Evolutionary conservation across 2,329 filamentous ascomycete genomes (phyloP).

Genomic region (Penicillium hordei): DNA sequence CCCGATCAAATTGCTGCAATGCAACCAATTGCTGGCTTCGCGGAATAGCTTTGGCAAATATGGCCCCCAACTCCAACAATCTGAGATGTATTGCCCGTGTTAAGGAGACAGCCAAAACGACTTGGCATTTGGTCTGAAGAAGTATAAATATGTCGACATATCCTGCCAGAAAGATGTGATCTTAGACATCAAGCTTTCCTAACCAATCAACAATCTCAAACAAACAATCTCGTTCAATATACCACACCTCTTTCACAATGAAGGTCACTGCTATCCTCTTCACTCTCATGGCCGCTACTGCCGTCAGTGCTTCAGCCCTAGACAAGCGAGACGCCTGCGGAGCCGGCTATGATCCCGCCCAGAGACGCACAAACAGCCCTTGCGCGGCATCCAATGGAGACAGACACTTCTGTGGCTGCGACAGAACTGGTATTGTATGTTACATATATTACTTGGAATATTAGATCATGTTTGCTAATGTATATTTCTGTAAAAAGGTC

Average conservation of each 20-base stretch:
- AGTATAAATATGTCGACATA: constrained; percentile 9
- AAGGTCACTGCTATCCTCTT: constrained; percentile 12
- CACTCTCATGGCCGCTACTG: constrained; percentile 12
- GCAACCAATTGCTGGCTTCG: neutral
- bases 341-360: constrained; percentile 7
- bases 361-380: constrained; percentile 15
- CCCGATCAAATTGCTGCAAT: neutral
- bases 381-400: constrained; percentile 12
- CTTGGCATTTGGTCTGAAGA: neutral
- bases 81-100: too few relatives aligned
- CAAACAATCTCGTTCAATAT: neutral
- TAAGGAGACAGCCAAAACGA: too few relatives aligned
- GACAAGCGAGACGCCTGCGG: constrained; percentile 7
- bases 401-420: constrained; percentile 16
- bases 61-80: neutral
- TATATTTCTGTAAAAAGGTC: constrained; percentile 5
- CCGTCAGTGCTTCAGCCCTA: constrained; percentile 10
- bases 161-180: neutral
- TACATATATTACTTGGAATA: neutral
- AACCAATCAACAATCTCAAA: constrained; percentile 1
- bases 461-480: neutral
- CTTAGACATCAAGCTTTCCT: constrained; percentile 1
- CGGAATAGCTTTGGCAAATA: neutral
- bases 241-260: constrained; percentile 7
- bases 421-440: constrained; percentile 17